Conservation (phyloP, 129 eudicot genomes). For the Heracleum sosnowskyi region DNA sequence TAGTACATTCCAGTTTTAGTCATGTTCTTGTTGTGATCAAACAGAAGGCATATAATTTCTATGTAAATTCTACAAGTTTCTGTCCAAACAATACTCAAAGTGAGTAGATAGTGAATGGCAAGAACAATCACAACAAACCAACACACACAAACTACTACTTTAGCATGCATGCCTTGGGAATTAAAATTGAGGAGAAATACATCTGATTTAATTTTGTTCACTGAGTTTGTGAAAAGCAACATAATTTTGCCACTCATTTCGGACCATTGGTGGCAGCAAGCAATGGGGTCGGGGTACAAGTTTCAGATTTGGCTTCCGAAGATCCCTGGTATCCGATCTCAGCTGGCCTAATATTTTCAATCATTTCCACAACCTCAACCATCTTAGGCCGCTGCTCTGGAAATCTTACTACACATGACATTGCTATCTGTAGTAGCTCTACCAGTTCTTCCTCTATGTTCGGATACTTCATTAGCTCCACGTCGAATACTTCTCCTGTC, state of each 20-base stretch:
- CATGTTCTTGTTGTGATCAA: not conserved
- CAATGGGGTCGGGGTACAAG: constrained; percentile 1
- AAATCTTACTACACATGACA: constrained; percentile 15
- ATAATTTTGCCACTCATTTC: not conserved
- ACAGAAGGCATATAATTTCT: not conserved
- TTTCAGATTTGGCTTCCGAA: not conserved
- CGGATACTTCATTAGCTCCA: constrained; percentile 16
- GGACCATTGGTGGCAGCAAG: not conserved
- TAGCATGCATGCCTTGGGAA: not conserved
- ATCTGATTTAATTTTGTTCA: not conserved
- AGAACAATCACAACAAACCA: not conserved
- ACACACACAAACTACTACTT: not conserved
- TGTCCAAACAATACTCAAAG: not conserved
- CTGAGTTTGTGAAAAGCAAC: constrained; percentile 5
- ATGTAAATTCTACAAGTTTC: not conserved
- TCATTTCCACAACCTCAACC: constrained; percentile 8
- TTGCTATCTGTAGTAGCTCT: constrained; percentile 21
- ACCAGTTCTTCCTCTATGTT: constrained; percentile 25
- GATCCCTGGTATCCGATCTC: not conserved
- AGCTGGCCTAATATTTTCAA: not conserved
- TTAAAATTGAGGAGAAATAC: not conserved
- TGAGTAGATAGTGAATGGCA: not conserved
- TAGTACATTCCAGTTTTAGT: no score
- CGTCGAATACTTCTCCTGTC: constrained; percentile 20
- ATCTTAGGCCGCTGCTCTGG: constrained; percentile 7